Evolutionary conservation across 2,329 filamentous ascomycete genomes (phyloP), one percentile per base, ranked within the genome.

Genomic region (Neonectria faginata): DNA sequence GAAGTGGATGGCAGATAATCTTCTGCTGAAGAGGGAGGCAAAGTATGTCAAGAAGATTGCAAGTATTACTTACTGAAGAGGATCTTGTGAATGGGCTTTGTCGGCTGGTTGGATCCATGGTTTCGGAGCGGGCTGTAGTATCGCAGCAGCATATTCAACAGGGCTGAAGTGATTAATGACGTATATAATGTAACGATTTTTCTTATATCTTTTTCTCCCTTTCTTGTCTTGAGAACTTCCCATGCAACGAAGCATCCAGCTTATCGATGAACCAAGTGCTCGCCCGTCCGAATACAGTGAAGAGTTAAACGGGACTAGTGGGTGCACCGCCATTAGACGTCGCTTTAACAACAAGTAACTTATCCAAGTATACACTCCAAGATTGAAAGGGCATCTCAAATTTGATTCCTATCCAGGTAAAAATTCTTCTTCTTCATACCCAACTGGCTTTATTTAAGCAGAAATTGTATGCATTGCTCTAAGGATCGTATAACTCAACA

Each of bases 1-100:
- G 0, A 74, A 70, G 60, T 86, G 84, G 82, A 75, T 85, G 9
- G 82, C 79, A 25, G 73, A 82, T 53, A 79, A 82, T 16, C 45
- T 81, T 27, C 42, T 84, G 4, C 10, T 72, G 29, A 60, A 62
- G 14, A 68, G 59, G 27, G 66, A 67, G 1, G 45, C 48, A 3
- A 70, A 65, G 39, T 83, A 79, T 45, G 14, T 69, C 18, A 70
- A 75, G 22, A 84, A 81, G 74, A 76, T 78, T 57, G 77, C 71
- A 0, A 75, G 70, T 1, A 70, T 83, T 29, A 81, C 80, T 0
- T 81, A 78, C 61, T 80, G 39, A 45, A 7, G 9, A 3, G 20
- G 2, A 2, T 12, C 4, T n/a, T 25, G 25, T 25, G 6, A 5
- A 25, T 25, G 22, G 22, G 25, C 25, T 3, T 25, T 3, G 1